phyloP scores from a whole-genome alignment of 345 rosid species.

The Limnanthes douglasii region DNA sequence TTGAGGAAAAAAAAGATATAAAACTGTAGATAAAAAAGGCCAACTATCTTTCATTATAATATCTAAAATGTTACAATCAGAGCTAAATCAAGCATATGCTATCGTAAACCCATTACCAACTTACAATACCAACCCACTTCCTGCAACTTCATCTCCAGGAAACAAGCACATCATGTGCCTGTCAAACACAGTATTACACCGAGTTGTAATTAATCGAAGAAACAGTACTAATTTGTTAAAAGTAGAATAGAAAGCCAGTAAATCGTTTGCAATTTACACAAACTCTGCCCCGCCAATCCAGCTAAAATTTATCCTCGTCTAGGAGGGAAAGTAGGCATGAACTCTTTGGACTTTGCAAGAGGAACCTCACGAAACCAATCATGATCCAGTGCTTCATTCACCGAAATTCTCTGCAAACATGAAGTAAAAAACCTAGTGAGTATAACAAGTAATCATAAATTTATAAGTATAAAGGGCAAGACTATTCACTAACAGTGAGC shows the following conservation, averaged over 20 bases:
- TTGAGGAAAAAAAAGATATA: not conserved
- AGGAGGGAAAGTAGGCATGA: constrained; percentile 68
- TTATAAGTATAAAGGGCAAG: not conserved
- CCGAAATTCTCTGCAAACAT: constrained; percentile 57
- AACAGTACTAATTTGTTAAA: too few relatives aligned
- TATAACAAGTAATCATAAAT: not conserved
- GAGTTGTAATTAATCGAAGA: too few relatives aligned
- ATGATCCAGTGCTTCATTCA: constrained; percentile 62
- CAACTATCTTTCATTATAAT: not conserved
- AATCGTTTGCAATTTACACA: too few relatives aligned
- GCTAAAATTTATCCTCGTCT: constrained; percentile 12
- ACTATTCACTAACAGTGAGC: not conserved
- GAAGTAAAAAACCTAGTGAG: constrained; percentile 6
- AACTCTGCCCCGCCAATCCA: constrained; percentile 10
- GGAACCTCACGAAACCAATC: constrained; percentile 79
- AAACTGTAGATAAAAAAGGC: not conserved
- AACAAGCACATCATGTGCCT: constrained; percentile 1
- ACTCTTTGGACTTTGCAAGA: constrained; percentile 52
- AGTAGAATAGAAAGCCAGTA: too few relatives aligned
- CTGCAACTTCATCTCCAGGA: not conserved
- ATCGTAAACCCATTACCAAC: not conserved
- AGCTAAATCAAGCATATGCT: not conserved
- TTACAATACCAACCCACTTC: not conserved
- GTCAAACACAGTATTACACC: not conserved
- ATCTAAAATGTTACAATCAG: not conserved